Evolutionary conservation across 2,329 filamentous ascomycete genomes (phyloP).

Genomic region (Neopestalotiopsis clavispora): DNA sequence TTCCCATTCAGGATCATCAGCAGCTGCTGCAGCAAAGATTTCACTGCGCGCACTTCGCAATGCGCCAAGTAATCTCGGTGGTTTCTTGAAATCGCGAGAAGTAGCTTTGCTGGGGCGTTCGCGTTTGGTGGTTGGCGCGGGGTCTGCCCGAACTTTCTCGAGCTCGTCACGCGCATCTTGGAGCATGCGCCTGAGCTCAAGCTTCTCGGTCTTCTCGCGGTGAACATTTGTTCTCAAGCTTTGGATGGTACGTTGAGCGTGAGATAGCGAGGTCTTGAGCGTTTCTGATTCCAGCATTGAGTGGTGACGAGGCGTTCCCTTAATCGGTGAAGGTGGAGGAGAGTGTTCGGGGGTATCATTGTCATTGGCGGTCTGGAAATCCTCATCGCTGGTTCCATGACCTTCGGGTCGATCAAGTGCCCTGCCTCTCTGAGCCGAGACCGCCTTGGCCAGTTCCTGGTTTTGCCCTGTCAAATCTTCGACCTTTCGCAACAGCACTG

Average conservation of each 20-base stretch:
- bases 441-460: slow-evolving; percentile 84
- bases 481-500: slow-evolving; percentile 80
- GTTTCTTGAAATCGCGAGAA: slow-evolving; percentile 78
- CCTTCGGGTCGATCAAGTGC: slow-evolving; percentile 67
- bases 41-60: slow-evolving; percentile 77
- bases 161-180: slow-evolving; percentile 95
- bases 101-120: slow-evolving; percentile 69
- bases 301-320: slow-evolving; percentile 90
- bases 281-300: slow-evolving; percentile 94
- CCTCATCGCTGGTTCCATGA: slow-evolving; percentile 64
- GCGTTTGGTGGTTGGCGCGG: slow-evolving; percentile 44
- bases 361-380: slow-evolving; percentile 69
- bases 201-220: slow-evolving; percentile 97
- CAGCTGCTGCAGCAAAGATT: slow-evolving; percentile 53
- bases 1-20: slow-evolving; percentile 89
- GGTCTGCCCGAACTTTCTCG: slow-evolving; percentile 69
- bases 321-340: slow-evolving; percentile 87
- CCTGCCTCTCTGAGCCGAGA: slow-evolving; percentile 74
- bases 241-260: slow-evolving; percentile 96
- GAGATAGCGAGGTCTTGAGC: slow-evolving; percentile 88
- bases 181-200: slow-evolving; percentile 92
- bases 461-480: slow-evolving; percentile 90
- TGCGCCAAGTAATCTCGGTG: slow-evolving; percentile 76
- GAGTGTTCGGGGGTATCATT: slow-evolving; percentile 85
- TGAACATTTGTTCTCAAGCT: slow-evolving; percentile 94